Evolutionary conservation across 768 basidiomycete genomes (phyloP), one percentile per base, ranked within the genome.

Genomic region (Clitopilus hobsonii): DNA sequence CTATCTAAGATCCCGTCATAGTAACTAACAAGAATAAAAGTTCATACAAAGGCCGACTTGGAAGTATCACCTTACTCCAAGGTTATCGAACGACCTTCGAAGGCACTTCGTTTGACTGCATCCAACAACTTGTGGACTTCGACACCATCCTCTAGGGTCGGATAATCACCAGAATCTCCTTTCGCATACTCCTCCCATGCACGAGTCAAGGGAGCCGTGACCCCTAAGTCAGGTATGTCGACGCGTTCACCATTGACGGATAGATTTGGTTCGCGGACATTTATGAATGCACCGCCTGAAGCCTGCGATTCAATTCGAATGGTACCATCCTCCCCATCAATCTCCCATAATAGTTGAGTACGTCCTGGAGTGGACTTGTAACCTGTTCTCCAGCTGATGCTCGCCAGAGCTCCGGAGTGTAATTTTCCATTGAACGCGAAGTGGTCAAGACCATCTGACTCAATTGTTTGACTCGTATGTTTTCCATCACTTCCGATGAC

Each of bases 301-400:
- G 38, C 22, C 6, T 65, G 58, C 32, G 54, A 54, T 52, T 70
- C 65, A 0, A 72, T 16, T 6, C 58, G 41, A 38, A 71, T 68
- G 7, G 59, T 58, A 0, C 70, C 70, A 1, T 68, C 63, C 47
- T 71, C 69, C 3, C 71, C 72, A 26, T 72, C 68, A 25, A 73
- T 72, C 53, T 63, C 59, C 71, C 71, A 73, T 5, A 61, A 28
- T 22, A 74, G 60, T 1, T 63, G 58, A 18, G 52, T 59, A 20
- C 68, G 57, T 5, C 67, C 70, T 4, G 57, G 57, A 8, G 63
- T 60, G 1, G 55, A 54, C 5, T 51, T 50, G 38, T 64, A 59
- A 13, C 67, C 70, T 0, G 55, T 56, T 10, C 67, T 62, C 60
- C 64, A 67, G 28, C 58, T 60, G 10, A 69, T 55, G 29, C 58